These are phyloP conservation scores for Russula olivacea DNA, from an alignment of 768 basidiomycete species.

Conservation along the genomic window DNA sequence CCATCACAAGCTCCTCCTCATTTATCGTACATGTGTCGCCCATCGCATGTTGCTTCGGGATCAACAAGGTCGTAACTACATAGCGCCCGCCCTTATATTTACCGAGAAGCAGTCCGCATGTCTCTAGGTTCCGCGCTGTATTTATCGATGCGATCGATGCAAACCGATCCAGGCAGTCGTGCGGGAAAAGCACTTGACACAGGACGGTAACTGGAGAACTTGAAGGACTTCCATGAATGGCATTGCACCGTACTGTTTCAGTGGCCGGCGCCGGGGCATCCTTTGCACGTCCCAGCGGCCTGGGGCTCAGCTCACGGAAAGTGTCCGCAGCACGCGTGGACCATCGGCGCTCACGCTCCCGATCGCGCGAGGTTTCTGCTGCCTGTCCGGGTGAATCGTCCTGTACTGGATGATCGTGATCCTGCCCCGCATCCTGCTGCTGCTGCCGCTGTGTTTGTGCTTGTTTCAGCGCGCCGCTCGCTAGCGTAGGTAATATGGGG, in stretches of 20 bases:
- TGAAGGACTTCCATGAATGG: background rate
- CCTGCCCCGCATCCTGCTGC: background rate
- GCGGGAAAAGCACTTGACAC: conserved; percentile 56
- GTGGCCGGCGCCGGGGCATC: conserved; percentile 10
- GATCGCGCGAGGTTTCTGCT: background rate
- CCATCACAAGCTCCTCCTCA: conserved; percentile 79
- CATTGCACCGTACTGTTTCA: no score
- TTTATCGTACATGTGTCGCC: conserved; percentile 89
- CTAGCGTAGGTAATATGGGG: no score
- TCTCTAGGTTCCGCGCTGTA: conserved; percentile 76
- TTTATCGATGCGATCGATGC: conserved; percentile 71
- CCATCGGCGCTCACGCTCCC: conserved; percentile 40
- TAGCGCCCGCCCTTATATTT: conserved; percentile 52
- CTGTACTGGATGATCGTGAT: background rate
- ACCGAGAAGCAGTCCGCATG: conserved; percentile 79
- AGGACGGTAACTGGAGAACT: conserved; percentile 38
- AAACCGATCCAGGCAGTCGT: conserved; percentile 66
- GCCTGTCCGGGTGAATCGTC: background rate
- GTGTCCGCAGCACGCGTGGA: conserved; percentile 59
- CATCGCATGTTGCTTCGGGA: conserved; percentile 82
- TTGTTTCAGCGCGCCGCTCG: no score
- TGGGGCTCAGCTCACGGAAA: conserved; percentile 45
- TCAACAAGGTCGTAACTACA: conserved; percentile 69
- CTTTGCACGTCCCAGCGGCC: background rate
- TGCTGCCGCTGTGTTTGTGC: background rate